These are phyloP conservation scores for Jatropha podagrica DNA, from an alignment of 441 rosid genomes.

Conservation along the genomic window DNA sequence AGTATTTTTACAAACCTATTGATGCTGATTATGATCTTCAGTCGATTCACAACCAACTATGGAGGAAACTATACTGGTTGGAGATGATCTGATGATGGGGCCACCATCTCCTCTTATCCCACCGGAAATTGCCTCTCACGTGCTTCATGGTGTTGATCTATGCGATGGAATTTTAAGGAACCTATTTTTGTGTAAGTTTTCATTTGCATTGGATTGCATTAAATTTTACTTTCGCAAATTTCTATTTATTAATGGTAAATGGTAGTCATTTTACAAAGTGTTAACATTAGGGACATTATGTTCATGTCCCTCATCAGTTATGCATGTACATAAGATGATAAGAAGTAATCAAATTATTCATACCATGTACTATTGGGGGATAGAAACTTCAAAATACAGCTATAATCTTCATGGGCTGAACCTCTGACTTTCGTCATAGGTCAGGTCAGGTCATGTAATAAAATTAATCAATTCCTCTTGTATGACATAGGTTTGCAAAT, in stretches of 20 bases:
- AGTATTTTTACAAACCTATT: conserved; percentile 20
- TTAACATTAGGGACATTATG: background rate
- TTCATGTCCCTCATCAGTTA: background rate
- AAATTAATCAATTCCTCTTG: conserved; percentile 9
- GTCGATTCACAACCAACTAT: conserved; percentile 90
- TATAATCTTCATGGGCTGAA: background rate
- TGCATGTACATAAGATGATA: background rate
- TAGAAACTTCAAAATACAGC: background rate
- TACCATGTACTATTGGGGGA: background rate
- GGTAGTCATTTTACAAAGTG: background rate
- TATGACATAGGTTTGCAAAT: conserved; percentile 70
- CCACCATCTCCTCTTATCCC: conserved; percentile 92
- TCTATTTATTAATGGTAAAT: background rate
- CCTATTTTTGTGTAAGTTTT: conserved; percentile 78
- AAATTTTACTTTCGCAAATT: background rate
- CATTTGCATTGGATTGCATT: background rate
- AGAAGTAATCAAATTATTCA: background rate
- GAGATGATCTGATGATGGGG: conserved; percentile 95
- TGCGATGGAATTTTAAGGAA: conserved; percentile 84
- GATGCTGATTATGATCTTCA: conserved; percentile 33
- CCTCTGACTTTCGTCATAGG: conserved; percentile 1
- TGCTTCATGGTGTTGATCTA: conserved; percentile 79
- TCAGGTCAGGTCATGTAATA: background rate
- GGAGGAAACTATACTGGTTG: conserved; percentile 96
- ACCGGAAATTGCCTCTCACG: conserved; percentile 90